Evolutionary conservation across 768 basidiomycete species (phyloP).

Genomic region (Gelatoporia subvermispora): DNA sequence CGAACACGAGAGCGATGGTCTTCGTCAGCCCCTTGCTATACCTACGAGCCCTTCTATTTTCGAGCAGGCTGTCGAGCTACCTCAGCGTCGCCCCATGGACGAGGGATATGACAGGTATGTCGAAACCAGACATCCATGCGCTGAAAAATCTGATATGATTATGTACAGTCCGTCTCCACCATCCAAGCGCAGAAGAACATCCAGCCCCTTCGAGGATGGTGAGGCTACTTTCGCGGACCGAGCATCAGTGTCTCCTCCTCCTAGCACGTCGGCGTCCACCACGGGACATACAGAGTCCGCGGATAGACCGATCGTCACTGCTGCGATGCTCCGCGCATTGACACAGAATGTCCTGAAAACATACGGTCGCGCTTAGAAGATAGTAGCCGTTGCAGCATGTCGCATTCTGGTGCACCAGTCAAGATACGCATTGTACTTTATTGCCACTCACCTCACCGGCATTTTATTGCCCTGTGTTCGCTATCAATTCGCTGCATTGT

Average conservation of each 20-base stretch:
- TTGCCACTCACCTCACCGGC: too few species aligned
- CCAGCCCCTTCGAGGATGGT: slow-evolving; percentile 27
- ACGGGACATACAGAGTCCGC: slow-evolving; percentile 35
- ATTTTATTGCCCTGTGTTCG: too few species aligned
- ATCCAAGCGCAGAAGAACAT: slow-evolving; percentile 21
- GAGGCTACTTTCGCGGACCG: slow-evolving; percentile 24
- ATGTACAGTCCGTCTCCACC: slow-evolving; percentile 4
- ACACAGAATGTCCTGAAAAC: slow-evolving; percentile 46
- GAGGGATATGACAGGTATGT: slow-evolving; percentile 17
- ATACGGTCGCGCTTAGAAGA: slow-evolving; percentile 4
- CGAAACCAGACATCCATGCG: background rate
- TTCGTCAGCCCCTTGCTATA: slow-evolving; percentile 11
- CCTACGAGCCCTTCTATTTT: slow-evolving; percentile 3
- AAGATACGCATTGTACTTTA: too few species aligned
- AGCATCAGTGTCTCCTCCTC: slow-evolving; percentile 36
- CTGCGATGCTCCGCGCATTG: slow-evolving; percentile 61
- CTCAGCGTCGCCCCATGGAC: slow-evolving; percentile 17
- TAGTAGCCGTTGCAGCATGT: too few species aligned
- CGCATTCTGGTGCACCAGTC: too few species aligned
- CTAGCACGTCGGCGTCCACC: slow-evolving; percentile 32
- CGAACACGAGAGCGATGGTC: slow-evolving; percentile 6
- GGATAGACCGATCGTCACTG: slow-evolving; percentile 43
- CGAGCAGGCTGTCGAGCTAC: slow-evolving; percentile 5
- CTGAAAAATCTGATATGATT: background rate
- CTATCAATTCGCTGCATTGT: too few species aligned